These are phyloP conservation scores for Fusarium liriodendri DNA, from an alignment of 2,329 filamentous ascomycete species.

Conservation along the genomic window DNA sequence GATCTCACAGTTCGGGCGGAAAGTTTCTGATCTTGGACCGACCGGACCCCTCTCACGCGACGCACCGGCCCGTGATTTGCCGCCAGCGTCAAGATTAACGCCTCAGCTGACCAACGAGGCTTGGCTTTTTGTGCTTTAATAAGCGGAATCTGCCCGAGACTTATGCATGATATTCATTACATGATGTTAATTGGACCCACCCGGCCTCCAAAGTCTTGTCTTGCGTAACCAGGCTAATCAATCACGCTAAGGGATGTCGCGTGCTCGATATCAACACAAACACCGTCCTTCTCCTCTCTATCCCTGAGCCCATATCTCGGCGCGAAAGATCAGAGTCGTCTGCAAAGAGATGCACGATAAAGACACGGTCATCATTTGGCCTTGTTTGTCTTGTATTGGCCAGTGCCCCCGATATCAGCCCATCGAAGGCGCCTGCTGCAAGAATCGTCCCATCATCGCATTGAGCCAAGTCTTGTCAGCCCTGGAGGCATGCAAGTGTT, in stretches of 20 bases:
- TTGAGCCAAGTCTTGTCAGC: not conserved
- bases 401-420: not conserved
- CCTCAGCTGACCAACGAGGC: conserved; percentile 1
- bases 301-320: not conserved
- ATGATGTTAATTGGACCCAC: not conserved
- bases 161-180: not conserved
- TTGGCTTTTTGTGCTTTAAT: conserved; percentile 1
- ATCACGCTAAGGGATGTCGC: not conserved
- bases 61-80: not conserved
- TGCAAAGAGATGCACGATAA: not conserved
- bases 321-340: not conserved
- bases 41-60: not conserved
- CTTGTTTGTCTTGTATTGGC: not conserved
- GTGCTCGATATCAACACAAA: not conserved
- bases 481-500: not conserved
- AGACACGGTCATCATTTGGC: not conserved
- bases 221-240: not conserved
- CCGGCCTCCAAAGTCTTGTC: not conserved
- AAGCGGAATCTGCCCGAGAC: not conserved
- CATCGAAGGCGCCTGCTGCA: not conserved
- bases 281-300: not conserved
- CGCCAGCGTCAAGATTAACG: not conserved
- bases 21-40: not conserved
- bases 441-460: not conserved
- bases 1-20: not conserved